Evolutionary conservation across 2,329 filamentous ascomycete species (phyloP).

Genomic region (Neurospora crassa): DNA sequence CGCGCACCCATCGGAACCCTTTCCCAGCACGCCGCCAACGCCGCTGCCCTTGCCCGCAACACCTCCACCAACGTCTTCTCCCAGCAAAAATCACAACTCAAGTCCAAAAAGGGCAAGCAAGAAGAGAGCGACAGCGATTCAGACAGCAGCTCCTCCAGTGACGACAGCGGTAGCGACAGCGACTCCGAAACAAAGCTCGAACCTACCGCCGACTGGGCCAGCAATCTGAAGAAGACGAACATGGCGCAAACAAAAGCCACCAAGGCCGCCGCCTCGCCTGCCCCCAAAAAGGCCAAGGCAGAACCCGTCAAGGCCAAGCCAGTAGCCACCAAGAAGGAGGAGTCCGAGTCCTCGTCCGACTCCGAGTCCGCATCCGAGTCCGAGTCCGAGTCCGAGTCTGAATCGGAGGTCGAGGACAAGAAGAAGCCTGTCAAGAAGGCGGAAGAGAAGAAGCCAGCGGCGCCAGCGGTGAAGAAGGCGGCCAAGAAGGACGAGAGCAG

Average conservation of each 20-base stretch:
- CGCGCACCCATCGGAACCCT: slow-evolving; percentile 22
- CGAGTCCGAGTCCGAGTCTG: slow-evolving; percentile 2
- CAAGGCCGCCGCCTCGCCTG: slow-evolving; percentile 1
- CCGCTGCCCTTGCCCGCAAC: slow-evolving; percentile 15
- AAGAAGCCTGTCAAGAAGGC: slow-evolving; percentile 13
- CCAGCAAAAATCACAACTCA: slow-evolving; percentile 2
- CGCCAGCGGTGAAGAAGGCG: slow-evolving; percentile 14
- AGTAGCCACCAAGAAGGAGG: slow-evolving; percentile 1
- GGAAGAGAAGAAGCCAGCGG: slow-evolving; percentile 14
- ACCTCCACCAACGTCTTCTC: slow-evolving; percentile 9
- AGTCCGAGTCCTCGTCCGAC: not conserved
- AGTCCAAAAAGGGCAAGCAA: slow-evolving; percentile 11
- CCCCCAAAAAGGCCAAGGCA: not conserved
- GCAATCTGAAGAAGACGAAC: slow-evolving; percentile 13
- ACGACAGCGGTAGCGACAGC: slow-evolving; percentile 8
- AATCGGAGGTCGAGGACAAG: slow-evolving; percentile 5
- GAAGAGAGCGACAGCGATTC: slow-evolving; percentile 12
- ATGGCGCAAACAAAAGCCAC: slow-evolving; percentile 7
- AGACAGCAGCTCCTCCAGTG: slow-evolving; percentile 13
- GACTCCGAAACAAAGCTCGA: not conserved
- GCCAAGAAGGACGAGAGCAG: slow-evolving; percentile 13
- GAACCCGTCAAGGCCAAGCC: not conserved
- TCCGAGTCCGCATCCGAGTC: slow-evolving; percentile 10
- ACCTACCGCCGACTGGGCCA: slow-evolving; percentile 5
- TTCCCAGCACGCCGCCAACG: slow-evolving; percentile 18